A percentile compares a stretch with the other conserved stretches of the same genome.
These are phyloP conservation scores for Botryotinia calthae DNA, from an alignment of 2,329 filamentous ascomycete species.

Conservation along the genomic window DNA sequence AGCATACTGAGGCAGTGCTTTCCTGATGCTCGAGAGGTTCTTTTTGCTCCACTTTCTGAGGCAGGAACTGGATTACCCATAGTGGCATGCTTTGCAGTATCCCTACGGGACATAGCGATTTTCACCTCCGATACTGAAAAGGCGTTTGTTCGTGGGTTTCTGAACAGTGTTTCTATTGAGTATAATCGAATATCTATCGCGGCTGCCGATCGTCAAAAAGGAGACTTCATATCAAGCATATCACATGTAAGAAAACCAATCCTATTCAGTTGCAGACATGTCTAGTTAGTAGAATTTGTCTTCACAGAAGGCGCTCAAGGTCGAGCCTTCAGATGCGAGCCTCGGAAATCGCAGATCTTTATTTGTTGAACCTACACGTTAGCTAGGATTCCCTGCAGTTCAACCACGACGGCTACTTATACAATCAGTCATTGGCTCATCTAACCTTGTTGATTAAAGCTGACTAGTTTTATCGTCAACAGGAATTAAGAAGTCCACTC, in stretches of 20 bases:
- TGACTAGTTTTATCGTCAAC: not conserved
- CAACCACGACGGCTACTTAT: not conserved
- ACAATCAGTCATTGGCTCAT: not conserved
- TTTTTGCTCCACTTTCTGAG: conserved; percentile 43
- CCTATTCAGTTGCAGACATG: not conserved
- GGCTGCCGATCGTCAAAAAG: conserved; percentile 49
- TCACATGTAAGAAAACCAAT: conserved; percentile 44
- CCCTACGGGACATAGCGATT: conserved; percentile 33
- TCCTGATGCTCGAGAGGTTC: conserved; percentile 40
- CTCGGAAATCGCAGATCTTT: not conserved
- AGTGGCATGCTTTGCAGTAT: conserved; percentile 37
- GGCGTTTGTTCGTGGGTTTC: conserved; percentile 40
- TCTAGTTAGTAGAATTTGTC: not conserved
- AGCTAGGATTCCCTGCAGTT: not conserved
- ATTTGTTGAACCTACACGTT: not conserved
- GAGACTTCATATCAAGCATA: conserved; percentile 55
- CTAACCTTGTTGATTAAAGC: not conserved
- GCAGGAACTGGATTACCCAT: conserved; percentile 41
- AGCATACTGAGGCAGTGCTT: conserved; percentile 19
- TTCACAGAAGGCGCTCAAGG: not conserved
- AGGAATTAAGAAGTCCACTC: conserved; percentile 55
- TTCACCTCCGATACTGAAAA: conserved; percentile 38
- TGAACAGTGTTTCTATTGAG: conserved; percentile 29
- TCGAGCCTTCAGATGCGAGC: not conserved
- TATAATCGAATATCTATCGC: conserved; percentile 45